A percentile compares a stretch with the other conserved stretches of the same genome.
phyloP scores from a whole-genome alignment of 306 rosid species.

The Rosa persica region DNA sequence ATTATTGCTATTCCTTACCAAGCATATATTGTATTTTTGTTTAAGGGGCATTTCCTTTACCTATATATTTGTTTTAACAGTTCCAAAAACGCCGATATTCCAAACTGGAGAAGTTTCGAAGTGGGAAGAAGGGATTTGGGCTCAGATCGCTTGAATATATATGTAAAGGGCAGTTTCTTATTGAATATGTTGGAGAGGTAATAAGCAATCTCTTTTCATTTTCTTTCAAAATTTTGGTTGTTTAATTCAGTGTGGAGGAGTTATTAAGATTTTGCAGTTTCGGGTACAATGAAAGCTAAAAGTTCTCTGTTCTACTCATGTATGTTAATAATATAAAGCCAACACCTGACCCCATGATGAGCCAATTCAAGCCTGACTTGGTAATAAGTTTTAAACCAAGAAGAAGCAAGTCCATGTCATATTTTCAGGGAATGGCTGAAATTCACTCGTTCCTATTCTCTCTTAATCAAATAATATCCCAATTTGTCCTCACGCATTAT shows the following conservation, averaged over 20 bases:
- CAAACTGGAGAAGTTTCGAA: slow-evolving; percentile 66
- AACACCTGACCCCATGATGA: not conserved
- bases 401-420: not conserved
- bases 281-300: not conserved
- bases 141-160: slow-evolving; percentile 66
- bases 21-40: slow-evolving; percentile 18
- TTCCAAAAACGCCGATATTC: slow-evolving; percentile 91
- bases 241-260: not conserved
- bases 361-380: not conserved
- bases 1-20: slow-evolving; percentile 24
- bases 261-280: not conserved
- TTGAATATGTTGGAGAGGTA: slow-evolving; percentile 99
- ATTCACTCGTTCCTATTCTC: not conserved
- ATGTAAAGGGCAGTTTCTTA: slow-evolving; percentile 75
- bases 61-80: slow-evolving; percentile 50
- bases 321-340: not conserved
- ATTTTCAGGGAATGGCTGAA: not conserved
- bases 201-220: slow-evolving; percentile 9
- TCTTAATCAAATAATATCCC: not conserved
- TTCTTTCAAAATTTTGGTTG: not conserved
- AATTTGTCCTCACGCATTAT: not conserved
- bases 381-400: not conserved
- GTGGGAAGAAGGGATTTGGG: slow-evolving; percentile 96
- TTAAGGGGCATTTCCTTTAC: slow-evolving; percentile 33
- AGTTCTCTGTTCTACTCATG: slow-evolving; percentile 1